phyloP scores from a whole-genome alignment of 306 rosid genomes.

The Lathyrus aphaca region DNA sequence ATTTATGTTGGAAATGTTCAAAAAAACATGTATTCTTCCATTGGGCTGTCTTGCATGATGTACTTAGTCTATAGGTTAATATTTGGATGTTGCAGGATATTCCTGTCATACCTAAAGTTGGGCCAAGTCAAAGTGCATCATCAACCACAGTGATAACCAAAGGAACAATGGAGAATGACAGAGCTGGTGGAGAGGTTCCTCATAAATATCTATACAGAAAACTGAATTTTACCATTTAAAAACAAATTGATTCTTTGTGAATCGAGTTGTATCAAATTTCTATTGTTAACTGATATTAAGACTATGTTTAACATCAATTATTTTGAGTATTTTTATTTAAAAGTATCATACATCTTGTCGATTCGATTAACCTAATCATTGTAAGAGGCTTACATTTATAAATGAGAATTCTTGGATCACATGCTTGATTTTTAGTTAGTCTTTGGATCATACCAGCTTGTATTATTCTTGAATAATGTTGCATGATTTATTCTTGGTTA shows the following conservation, averaged over 20 bases:
- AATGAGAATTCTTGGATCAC: constrained; percentile 60
- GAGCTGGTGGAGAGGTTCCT: constrained; percentile 33
- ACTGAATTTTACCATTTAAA: no score
- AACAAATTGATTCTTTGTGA: no score
- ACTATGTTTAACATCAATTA: no score
- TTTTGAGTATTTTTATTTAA: no score
- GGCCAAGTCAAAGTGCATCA: constrained; percentile 26
- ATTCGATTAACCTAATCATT: constrained; percentile 63
- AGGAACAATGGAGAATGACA: neutral
- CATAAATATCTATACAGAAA: no score
- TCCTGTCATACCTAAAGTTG: constrained; percentile 11
- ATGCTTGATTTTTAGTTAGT: constrained; percentile 58
- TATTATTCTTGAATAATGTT: constrained; percentile 70
- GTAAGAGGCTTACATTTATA: constrained; percentile 52
- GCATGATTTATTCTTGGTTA: constrained; percentile 65
- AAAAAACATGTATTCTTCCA: neutral
- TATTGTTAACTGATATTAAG: no score
- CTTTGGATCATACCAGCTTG: constrained; percentile 67
- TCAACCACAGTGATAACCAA: neutral
- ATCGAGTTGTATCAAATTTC: no score
- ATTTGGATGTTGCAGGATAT: constrained; percentile 41
- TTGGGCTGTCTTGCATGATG: neutral
- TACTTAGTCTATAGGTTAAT: constrained; percentile 21
- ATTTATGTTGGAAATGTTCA: neutral
- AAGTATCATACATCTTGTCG: no score